phyloP scores from a whole-genome alignment of 202 grass and related monocot species.

The Bolboschoenoplectus hybrid region DNA sequence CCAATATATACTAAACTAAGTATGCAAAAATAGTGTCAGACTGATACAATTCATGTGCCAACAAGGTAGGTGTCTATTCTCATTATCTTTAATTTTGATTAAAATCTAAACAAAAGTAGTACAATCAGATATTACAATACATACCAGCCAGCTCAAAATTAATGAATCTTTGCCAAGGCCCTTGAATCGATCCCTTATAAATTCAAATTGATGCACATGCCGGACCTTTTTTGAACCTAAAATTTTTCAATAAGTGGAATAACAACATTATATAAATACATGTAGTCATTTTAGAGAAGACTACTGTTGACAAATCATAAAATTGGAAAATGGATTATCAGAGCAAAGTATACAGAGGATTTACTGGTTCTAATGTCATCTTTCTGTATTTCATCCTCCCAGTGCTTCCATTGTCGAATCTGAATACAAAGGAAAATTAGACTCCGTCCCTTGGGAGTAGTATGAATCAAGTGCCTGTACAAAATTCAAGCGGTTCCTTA shows the following conservation, averaged over 20 bases:
- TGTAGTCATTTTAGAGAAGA: not conserved
- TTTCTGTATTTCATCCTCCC: slow-evolving; percentile 83
- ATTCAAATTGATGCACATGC: slow-evolving; percentile 57
- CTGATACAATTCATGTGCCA: not conserved
- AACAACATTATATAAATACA: not conserved
- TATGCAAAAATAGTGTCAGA: not conserved
- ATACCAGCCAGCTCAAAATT: slow-evolving; percentile 89
- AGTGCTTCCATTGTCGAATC: slow-evolving; percentile 85
- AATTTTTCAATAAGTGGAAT: slow-evolving; percentile 36
- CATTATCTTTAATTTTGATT: not conserved
- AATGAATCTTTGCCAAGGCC: slow-evolving; percentile 75
- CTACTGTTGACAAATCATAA: not conserved
- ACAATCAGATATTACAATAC: slow-evolving; percentile 38
- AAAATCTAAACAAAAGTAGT: not conserved
- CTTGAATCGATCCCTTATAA: slow-evolving; percentile 83
- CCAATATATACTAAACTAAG: not conserved
- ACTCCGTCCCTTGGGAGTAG: not conserved
- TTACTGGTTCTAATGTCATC: slow-evolving; percentile 60
- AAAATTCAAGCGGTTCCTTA: not conserved
- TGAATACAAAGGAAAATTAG: slow-evolving; percentile 42
- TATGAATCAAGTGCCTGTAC: not conserved
- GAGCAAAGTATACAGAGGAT: not conserved
- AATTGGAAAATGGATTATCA: not conserved
- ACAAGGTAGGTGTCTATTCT: not conserved
- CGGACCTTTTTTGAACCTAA: slow-evolving; percentile 52